Base-by-base conservation (phyloP, 495 filamentous ascomycete genomes). In the Amniculicola lignicola region DNA sequence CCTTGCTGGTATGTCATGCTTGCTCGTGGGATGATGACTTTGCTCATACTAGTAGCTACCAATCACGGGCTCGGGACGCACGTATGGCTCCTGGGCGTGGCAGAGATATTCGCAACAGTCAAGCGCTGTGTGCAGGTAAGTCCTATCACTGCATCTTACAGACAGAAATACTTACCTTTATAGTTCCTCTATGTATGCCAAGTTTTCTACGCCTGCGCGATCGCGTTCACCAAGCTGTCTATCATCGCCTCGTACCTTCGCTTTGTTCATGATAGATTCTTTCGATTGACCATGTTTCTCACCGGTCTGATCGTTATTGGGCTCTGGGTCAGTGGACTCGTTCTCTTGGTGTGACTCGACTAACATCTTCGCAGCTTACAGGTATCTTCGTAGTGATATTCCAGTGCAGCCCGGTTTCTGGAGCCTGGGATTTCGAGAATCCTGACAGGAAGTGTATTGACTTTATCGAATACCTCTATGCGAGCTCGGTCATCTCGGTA, bases 341-440 rank as follows among this genome's bases (percentile, higher is more conserved):
- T n/a, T n/a, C n/a, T n/a, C n/a, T n/a, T n/a, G n/a, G n/a, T n/a
- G n/a, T n/a, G n/a, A n/a, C n/a, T n/a, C n/a, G n/a, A n/a, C n/a
- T n/a, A n/a, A n/a, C n/a, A n/a, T n/a, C n/a, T n/a, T n/a, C n/a
- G n/a, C n/a, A n/a, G n/a, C n/a, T 28, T 14, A 10, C 33, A 57
- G 57, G 57, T 7, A 36, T 63, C 7, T 58, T 63, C 23, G 59
- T 54, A 4, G 54, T 54, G 4, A 54, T 63, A 21, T 63, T 63
- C 31, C 59, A 63, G 35, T 63, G 59, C 42, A 38, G 24, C 2
- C 59, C 59, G 2, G 59, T 63, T 0, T 11, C 29, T 1, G 59
- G 15, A 4, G 59, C 59, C 28, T 63, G 59, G 59, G 37, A 63
- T 29, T 63, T 63, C 23, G 49, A 48, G 9, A 40, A 47, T 36